phyloP scores from a whole-genome alignment of 2,329 filamentous ascomycete genomes.

The Septoria petroselini region DNA sequence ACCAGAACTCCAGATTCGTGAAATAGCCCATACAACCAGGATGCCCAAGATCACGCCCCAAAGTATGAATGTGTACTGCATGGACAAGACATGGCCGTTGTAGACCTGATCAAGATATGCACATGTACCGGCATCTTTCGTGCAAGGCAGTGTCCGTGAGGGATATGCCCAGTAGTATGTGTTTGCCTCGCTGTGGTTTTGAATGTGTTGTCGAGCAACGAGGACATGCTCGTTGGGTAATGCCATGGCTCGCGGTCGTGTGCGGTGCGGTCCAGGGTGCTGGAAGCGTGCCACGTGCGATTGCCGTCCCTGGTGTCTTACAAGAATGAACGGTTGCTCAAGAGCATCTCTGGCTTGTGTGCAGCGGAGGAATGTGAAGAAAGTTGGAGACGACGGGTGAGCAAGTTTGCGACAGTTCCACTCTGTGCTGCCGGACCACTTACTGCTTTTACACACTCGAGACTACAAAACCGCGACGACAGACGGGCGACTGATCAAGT shows the following conservation, averaged over 20 bases:
- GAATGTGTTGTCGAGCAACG: conserved; percentile 27
- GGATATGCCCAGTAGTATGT: conserved; percentile 56
- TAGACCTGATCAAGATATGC: conserved; percentile 58
- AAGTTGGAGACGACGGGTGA: conserved; percentile 1
- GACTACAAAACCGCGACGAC: background rate
- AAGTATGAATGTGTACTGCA: conserved; percentile 57
- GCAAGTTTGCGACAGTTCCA: conserved; percentile 18
- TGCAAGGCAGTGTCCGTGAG: conserved; percentile 55
- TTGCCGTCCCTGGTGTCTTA: background rate
- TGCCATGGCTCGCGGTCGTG: background rate
- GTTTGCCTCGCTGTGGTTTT: conserved; percentile 33
- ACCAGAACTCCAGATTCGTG: conserved; percentile 32
- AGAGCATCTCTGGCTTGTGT: background rate
- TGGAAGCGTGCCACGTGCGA: conserved; percentile 3
- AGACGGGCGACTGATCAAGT: too few relatives aligned
- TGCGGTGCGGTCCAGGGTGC: background rate
- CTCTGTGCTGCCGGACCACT: background rate
- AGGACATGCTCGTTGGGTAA: background rate
- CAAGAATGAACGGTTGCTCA: conserved; percentile 1
- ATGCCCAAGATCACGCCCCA: conserved; percentile 55
- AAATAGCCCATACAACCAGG: conserved; percentile 45
- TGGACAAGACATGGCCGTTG: conserved; percentile 52
- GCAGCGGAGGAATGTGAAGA: conserved; percentile 4
- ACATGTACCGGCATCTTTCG: conserved; percentile 57
- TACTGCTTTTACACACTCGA: conserved; percentile 1